Evolutionary conservation across 2,329 filamentous ascomycete genomes (phyloP).

Genomic region (Aureobasidium mangrovei): DNA sequence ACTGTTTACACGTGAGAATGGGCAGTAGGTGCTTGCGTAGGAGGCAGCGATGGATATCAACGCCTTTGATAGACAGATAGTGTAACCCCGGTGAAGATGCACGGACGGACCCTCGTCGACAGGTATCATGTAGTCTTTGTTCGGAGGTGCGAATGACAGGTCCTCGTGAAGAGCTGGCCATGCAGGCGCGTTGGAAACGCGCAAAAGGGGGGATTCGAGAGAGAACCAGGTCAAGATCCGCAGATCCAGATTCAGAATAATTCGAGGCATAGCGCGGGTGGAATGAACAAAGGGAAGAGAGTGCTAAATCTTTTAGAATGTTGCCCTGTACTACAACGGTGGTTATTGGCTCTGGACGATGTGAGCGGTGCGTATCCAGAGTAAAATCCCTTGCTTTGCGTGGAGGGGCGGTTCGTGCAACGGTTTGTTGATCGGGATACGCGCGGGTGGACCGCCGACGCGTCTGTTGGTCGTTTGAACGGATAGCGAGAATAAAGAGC

Average conservation of each 20-base stretch:
- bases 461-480: not conserved
- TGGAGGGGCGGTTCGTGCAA: slow-evolving; percentile 7
- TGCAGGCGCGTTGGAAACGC: slow-evolving; percentile 13
- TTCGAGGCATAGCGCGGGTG: not conserved
- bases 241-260: not conserved
- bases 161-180: slow-evolving; percentile 9
- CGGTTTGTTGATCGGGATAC: slow-evolving; percentile 1
- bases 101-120: slow-evolving; percentile 7
- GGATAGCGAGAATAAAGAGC: not conserved
- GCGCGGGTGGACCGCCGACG: slow-evolving; percentile 5
- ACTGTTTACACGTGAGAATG: not conserved
- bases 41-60: slow-evolving; percentile 10
- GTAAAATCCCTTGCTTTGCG: slow-evolving; percentile 8
- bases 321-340: slow-evolving; percentile 13
- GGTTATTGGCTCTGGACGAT: slow-evolving; percentile 1
- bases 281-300: not conserved
- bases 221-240: not conserved
- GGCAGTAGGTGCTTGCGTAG: slow-evolving; percentile 5
- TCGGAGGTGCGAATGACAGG: not conserved
- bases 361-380: not conserved
- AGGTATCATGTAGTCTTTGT: not conserved
- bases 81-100: slow-evolving; percentile 12
- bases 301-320: not conserved
- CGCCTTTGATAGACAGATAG: slow-evolving; percentile 10
- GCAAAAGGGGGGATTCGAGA: slow-evolving; percentile 3